Base-by-base conservation (phyloP, 805 yeast genomes). In the Hanseniaspora taiwanica region DNA sequence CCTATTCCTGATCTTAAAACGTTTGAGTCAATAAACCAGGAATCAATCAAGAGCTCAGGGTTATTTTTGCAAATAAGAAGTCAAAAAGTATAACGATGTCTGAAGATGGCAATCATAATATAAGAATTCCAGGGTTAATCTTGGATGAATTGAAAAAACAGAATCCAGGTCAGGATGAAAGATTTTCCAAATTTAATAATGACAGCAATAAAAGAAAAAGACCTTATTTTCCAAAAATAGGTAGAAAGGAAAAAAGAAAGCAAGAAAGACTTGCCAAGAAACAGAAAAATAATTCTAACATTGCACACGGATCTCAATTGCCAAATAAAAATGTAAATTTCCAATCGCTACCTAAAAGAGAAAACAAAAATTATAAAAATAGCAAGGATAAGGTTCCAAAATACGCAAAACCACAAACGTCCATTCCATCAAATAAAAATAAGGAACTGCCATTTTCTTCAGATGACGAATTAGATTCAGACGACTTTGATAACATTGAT, bases 61-160 rank as follows among this genome's bases (percentile, higher is more conserved):
- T n/a, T n/a, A n/a, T n/a, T n/a, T n/a, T n/a, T n/a, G n/a, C n/a
- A n/a, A n/a, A n/a, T n/a, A n/a, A n/a, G n/a, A n/a, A n/a, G n/a
- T n/a, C n/a, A n/a, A n/a, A n/a, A n/a, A n/a, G n/a, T n/a, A n/a
- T n/a, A n/a, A n/a, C 14, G 9, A 40, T 21, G 16, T 27, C 19
- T 7, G 25, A 21, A 16, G 35, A 20, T 6, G 36, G 37, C n/a
- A 41, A 31, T 19, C 74, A 70, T 46, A 70, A 65, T n/a, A 74
- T 74, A 40, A 63, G 74, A 43, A 58, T 76, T 18, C 81, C 81
- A 1, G 78, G 76, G 2, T 49, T 57, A 27, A 53, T 75, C 14
- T 52, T 76, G 36, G 79, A 76, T 46, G 73, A 72, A 53, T 62
- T 76, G 62, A 70, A 54, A 48, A 49, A 42, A n/a, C 55, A 51